phyloP scores from a whole-genome alignment of 23 red algal species.

The Cyanidioschyzon merolae region DNA sequence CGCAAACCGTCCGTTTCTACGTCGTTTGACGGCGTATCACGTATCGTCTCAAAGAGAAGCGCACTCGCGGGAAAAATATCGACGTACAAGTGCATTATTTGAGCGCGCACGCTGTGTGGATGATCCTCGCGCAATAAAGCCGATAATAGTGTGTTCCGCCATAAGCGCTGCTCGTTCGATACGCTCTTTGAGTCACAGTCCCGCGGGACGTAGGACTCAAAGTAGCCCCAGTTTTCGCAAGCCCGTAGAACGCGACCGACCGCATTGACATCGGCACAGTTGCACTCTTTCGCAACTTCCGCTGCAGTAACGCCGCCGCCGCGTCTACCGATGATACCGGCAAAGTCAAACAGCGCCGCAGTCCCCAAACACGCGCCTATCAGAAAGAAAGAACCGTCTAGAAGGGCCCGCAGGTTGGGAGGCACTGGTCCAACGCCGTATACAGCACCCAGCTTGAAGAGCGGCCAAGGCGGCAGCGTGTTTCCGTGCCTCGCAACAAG shows the following conservation, averaged over 20 bases:
- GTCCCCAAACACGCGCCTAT: background rate
- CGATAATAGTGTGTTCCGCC: background rate
- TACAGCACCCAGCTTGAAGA: background rate
- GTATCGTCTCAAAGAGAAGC: background rate
- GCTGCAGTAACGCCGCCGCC: background rate
- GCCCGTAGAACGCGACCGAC: background rate
- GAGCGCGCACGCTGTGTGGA: background rate
- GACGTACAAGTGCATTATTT: background rate
- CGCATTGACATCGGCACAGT: background rate
- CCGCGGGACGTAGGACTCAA: background rate
- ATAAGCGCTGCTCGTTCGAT: background rate
- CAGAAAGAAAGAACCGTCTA: background rate
- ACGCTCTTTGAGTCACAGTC: background rate
- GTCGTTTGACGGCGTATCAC: background rate
- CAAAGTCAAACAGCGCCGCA: background rate
- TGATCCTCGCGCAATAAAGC: background rate
- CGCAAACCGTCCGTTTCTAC: background rate
- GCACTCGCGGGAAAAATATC: background rate
- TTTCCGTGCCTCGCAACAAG: background rate
- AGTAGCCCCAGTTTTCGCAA: constrained; percentile 3
- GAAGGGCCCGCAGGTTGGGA: background rate
- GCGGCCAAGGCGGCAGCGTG: constrained; percentile 3
- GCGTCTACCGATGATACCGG: background rate
- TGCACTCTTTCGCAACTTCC: background rate
- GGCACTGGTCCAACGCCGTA: background rate